These are phyloP conservation scores for Fusarium irregulare DNA, from an alignment of 2,329 filamentous ascomycete species.

Conservation along the genomic window DNA sequence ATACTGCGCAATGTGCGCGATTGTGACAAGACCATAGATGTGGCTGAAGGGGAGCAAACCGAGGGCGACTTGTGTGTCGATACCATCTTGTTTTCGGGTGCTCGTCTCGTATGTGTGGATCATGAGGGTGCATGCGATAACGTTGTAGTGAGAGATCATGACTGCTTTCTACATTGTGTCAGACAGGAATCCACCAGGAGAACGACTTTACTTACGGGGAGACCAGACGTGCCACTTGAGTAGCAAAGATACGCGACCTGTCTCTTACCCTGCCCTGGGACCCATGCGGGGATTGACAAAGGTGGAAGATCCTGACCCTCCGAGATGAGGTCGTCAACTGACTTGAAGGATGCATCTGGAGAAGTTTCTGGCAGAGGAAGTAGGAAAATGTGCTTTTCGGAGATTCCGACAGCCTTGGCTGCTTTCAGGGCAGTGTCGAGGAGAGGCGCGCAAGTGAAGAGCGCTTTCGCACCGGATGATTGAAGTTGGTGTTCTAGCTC, in stretches of 20 bases:
- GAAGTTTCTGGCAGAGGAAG: conserved; percentile 69
- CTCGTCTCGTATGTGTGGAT: conserved; percentile 57
- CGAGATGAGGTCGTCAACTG: conserved; percentile 72
- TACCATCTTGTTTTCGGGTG: conserved; percentile 50
- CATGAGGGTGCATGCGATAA: conserved; percentile 81
- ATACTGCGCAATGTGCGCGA: conserved; percentile 73
- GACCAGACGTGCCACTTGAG: conserved; percentile 81
- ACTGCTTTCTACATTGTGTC: conserved; percentile 73
- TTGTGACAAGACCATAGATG: conserved; percentile 81
- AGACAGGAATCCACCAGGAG: background rate
- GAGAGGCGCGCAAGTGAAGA: conserved; percentile 79
- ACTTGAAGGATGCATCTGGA: conserved; percentile 62
- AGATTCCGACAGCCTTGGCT: conserved; percentile 70
- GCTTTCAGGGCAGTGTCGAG: conserved; percentile 72
- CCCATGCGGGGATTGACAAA: conserved; percentile 67
- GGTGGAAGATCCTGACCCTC: conserved; percentile 65
- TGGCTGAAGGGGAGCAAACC: conserved; percentile 83
- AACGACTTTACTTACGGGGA: conserved; percentile 64
- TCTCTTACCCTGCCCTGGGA: conserved; percentile 71
- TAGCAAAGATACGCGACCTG: conserved; percentile 83
- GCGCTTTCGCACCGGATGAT: conserved; percentile 73
- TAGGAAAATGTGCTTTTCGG: conserved; percentile 72
- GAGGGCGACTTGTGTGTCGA: conserved; percentile 62
- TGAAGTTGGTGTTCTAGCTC: conserved; percentile 79
- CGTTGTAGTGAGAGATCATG: conserved; percentile 83